These are phyloP conservation scores for Corymbia calophylla DNA, from an alignment of 441 rosid genomes.

Conservation along the genomic window DNA sequence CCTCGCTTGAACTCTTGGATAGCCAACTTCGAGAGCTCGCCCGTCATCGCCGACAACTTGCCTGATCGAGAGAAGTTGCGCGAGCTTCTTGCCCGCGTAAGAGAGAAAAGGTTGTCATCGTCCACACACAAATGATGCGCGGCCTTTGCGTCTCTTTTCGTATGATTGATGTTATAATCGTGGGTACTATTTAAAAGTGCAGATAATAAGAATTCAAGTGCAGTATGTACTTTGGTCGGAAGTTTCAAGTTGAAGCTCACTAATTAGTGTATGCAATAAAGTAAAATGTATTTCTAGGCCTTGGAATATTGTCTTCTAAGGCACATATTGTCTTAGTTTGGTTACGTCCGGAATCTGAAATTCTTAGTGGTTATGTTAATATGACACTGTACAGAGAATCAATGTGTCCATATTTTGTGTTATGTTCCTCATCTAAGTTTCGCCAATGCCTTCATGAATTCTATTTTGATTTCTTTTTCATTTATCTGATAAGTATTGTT, in stretches of 20 bases:
- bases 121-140: neutral
- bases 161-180: neutral
- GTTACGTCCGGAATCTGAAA: neutral
- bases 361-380: neutral
- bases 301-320: neutral
- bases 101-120: neutral
- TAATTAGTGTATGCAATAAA: neutral
- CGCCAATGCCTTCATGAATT: neutral
- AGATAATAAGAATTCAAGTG: neutral
- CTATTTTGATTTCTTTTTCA: neutral
- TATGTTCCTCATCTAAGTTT: neutral
- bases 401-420: neutral
- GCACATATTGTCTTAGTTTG: neutral
- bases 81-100: neutral
- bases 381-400: neutral
- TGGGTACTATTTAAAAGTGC: neutral
- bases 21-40: conserved; percentile 6
- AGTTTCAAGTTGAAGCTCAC: neutral
- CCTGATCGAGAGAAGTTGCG: conserved; percentile 3
- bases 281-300: neutral
- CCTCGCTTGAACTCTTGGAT: conserved; percentile 16
- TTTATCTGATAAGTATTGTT: neutral
- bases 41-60: conserved; percentile 12
- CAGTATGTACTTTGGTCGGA: neutral
- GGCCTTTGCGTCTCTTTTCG: neutral